Evolutionary conservation across 306 rosid species (phyloP).

Genomic region (Corylus avellana): DNA sequence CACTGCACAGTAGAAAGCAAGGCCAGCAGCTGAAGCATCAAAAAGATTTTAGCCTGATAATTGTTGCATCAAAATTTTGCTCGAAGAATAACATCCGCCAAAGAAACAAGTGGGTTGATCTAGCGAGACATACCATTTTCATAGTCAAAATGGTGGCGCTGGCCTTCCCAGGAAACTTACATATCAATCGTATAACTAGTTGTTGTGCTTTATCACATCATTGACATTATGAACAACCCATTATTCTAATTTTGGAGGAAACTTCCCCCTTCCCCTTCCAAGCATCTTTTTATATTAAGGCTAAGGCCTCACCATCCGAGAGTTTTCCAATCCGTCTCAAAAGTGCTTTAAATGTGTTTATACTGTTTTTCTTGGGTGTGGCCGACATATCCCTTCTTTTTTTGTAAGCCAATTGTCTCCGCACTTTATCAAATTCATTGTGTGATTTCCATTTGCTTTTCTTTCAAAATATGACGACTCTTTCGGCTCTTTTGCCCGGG

Average conservation of each 20-base stretch:
- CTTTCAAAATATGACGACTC: neutral
- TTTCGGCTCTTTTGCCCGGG: neutral
- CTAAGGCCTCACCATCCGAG: neutral
- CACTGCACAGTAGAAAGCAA: neutral
- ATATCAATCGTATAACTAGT: neutral
- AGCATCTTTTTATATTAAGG: neutral
- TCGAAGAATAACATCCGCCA: no score
- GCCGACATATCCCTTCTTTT: neutral
- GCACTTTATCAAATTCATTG: neutral
- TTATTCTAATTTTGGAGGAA: neutral
- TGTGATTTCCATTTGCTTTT: neutral
- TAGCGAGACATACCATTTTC: neutral
- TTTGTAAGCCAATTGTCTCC: neutral
- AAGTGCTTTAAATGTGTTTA: neutral
- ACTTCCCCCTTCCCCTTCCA: neutral
- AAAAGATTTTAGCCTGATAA: neutral
- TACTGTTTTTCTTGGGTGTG: neutral
- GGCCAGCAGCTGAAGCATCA: neutral
- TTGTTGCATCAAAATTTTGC: neutral
- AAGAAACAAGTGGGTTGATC: neutral
- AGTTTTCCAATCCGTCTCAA: neutral
- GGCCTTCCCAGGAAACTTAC: neutral
- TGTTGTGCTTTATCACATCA: no score
- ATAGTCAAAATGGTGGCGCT: neutral
- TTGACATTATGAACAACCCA: no score